phyloP scores from a whole-genome alignment of 2,329 filamentous ascomycete genomes.

The Cladosporium phlei region DNA sequence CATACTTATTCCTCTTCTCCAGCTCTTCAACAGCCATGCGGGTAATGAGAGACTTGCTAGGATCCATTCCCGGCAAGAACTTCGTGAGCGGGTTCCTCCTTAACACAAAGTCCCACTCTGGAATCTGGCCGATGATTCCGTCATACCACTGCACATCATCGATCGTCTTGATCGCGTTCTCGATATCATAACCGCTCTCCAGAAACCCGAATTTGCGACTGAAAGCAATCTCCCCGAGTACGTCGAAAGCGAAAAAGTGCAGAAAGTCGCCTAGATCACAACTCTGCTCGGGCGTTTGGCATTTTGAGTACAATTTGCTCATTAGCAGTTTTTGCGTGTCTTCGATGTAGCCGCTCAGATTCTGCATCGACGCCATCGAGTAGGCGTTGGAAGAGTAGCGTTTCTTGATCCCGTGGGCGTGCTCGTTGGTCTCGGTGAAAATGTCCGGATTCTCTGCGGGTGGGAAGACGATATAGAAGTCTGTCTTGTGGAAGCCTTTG shows the following conservation, averaged over 20 bases:
- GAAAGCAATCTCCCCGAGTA: constrained; percentile 73
- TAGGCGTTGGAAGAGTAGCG: constrained; percentile 72
- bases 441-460: constrained; percentile 66
- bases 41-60: constrained; percentile 47
- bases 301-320: constrained; percentile 40
- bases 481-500: constrained; percentile 29
- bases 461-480: constrained; percentile 76
- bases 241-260: constrained; percentile 77
- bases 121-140: constrained; percentile 76
- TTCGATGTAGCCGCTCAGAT: constrained; percentile 76
- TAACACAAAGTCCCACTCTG: constrained; percentile 58
- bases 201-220: constrained; percentile 71
- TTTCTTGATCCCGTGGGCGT: constrained; percentile 69
- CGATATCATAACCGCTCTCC: constrained; percentile 68
- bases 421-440: constrained; percentile 70
- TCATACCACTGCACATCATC: constrained; percentile 60
- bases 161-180: constrained; percentile 54
- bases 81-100: constrained; percentile 57
- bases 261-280: constrained; percentile 60
- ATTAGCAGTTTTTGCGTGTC: constrained; percentile 69
- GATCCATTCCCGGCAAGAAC: constrained; percentile 41
- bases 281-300: constrained; percentile 34
- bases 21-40: constrained; percentile 51
- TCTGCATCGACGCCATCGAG: constrained; percentile 69
- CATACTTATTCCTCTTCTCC: constrained; percentile 40